Percentiles rank a stretch among this genome's conserved stretches.
phyloP scores from a whole-genome alignment of 306 rosid genomes.

The Acacia acuminata region DNA sequence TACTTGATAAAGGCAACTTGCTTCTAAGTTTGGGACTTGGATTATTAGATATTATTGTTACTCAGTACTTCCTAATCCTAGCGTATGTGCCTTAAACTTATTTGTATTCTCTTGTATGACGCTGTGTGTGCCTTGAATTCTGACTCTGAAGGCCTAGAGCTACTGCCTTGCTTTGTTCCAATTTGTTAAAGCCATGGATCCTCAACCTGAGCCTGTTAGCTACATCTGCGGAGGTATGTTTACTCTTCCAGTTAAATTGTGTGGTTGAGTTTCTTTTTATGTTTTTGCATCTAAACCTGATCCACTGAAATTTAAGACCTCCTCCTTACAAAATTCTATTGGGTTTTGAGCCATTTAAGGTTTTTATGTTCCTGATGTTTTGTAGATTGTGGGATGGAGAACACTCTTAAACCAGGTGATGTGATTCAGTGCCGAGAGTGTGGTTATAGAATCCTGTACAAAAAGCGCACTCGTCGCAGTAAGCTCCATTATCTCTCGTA shows the following conservation, averaged over 20 bases:
- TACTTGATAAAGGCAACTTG: neutral
- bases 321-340: neutral
- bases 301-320: neutral
- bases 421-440: constrained; percentile 96
- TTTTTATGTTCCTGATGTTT: neutral
- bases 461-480: constrained; percentile 99
- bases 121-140: neutral
- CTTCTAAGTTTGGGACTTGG: neutral
- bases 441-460: constrained; percentile 90
- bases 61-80: neutral
- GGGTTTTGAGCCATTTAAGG: neutral
- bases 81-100: neutral
- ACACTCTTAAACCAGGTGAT: constrained; percentile 79
- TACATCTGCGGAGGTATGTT: constrained; percentile 68
- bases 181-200: constrained; percentile 48
- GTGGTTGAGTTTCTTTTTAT: neutral
- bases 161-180: neutral
- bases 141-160: neutral
- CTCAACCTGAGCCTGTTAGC: constrained; percentile 69
- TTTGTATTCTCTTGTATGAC: neutral
- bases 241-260: neutral
- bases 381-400: constrained; percentile 93
- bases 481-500: constrained; percentile 24
- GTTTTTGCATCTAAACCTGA: neutral
- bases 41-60: neutral